phyloP scores from a whole-genome alignment of 345 rosid genomes.

The Eucalyptus erythrocorys region DNA sequence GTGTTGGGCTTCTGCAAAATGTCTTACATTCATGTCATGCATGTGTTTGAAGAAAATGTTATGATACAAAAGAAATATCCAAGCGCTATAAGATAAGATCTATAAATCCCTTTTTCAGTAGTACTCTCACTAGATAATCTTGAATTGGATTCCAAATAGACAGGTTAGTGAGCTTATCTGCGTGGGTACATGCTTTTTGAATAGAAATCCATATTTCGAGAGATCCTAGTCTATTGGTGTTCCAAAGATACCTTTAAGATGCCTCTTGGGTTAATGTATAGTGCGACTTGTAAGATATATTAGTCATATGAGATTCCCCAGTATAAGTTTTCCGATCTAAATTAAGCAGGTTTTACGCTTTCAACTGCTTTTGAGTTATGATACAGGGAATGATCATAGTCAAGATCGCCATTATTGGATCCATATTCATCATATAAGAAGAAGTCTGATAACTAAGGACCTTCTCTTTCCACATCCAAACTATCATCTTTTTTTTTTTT shows the following conservation, averaged over 20 bases:
- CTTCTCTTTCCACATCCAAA: not conserved
- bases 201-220: not conserved
- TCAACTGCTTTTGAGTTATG: not conserved
- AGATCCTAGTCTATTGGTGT: not conserved
- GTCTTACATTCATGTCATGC: not conserved
- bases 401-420: not conserved
- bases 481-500: too few species aligned
- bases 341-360: too few species aligned
- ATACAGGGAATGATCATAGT: not conserved
- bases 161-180: accelerated
- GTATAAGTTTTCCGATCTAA: too few species aligned
- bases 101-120: not conserved
- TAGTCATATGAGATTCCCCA: accelerated
- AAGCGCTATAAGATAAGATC: not conserved
- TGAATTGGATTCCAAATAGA: not conserved
- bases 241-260: too few species aligned
- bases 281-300: accelerated
- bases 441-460: not conserved
- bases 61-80: not conserved
- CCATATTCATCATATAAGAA: not conserved
- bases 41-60: not conserved
- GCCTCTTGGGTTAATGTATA: too few species aligned
- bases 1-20: not conserved
- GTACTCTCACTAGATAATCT: not conserved
- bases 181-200: accelerated